phyloP scores from a whole-genome alignment of 257 asterid genomes.

The Linderniella brevidens region DNA sequence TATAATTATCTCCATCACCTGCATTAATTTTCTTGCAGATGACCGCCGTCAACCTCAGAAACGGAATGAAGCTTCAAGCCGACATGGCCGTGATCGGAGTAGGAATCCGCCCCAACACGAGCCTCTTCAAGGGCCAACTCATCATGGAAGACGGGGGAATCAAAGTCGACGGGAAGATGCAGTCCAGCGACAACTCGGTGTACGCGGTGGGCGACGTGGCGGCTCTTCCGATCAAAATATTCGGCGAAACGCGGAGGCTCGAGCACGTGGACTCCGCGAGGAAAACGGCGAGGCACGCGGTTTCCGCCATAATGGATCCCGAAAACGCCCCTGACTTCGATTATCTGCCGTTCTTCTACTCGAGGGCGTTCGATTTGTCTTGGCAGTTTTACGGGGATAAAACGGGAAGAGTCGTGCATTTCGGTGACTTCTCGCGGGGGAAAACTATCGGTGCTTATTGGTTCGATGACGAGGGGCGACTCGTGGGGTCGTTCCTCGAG shows the following conservation, averaged over 20 bases:
- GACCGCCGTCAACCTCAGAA: slow-evolving; percentile 57
- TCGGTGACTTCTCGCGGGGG: slow-evolving; percentile 39
- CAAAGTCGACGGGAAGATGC: slow-evolving; percentile 62
- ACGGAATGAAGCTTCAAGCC: slow-evolving; percentile 51
- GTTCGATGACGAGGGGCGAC: slow-evolving; percentile 37
- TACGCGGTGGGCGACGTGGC: slow-evolving; percentile 74
- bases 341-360: slow-evolving; percentile 67
- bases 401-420: slow-evolving; percentile 39
- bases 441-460: slow-evolving; percentile 49
- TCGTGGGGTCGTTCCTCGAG: slow-evolving; percentile 68
- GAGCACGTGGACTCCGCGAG: slow-evolving; percentile 68
- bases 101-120: slow-evolving; percentile 68
- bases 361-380: slow-evolving; percentile 48
- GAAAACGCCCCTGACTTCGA: slow-evolving; percentile 36
- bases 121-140: slow-evolving; percentile 80
- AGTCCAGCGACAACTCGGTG: slow-evolving; percentile 49
- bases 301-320: slow-evolving; percentile 38
- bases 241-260: slow-evolving; percentile 53
- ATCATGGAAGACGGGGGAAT: slow-evolving; percentile 74
- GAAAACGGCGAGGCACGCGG: slow-evolving; percentile 61
- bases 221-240: slow-evolving; percentile 44
- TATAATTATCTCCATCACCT: too few relatives aligned
- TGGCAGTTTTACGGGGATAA: slow-evolving; percentile 75
- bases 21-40: slow-evolving; percentile 24
- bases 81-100: slow-evolving; percentile 72